Percentiles rank a stretch among this genome's conserved stretches.
phyloP scores from a whole-genome alignment of 768 basidiomycete genomes.

The Xerocomus potaroensis region DNA sequence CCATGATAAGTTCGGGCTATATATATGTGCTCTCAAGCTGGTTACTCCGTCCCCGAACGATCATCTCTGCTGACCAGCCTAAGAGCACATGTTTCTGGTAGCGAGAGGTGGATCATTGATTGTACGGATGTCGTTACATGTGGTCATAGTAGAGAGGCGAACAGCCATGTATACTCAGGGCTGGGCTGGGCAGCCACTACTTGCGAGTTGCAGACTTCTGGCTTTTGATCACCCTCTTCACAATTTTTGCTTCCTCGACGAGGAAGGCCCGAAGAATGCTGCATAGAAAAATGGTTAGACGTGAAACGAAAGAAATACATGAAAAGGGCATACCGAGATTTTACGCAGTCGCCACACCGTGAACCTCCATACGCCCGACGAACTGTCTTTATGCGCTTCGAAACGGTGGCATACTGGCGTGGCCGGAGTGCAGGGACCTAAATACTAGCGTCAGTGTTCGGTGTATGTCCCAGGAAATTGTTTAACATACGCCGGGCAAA shows the following conservation, averaged over 20 bases:
- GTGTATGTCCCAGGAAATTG: not conserved
- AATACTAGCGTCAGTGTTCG: not conserved
- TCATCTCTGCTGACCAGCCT: too few species aligned
- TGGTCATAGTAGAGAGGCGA: not conserved
- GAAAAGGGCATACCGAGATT: constrained; percentile 69
- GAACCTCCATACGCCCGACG: constrained; percentile 96
- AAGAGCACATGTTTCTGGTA: too few species aligned
- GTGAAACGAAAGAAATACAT: not conserved
- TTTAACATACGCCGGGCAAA: constrained; percentile 83
- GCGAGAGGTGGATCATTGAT: too few species aligned
- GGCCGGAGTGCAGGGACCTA: constrained; percentile 96
- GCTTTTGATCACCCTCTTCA: constrained; percentile 98
- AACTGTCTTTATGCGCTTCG: constrained; percentile 97
- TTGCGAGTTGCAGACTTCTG: constrained; percentile 37
- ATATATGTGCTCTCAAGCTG: too few species aligned
- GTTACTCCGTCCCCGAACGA: too few species aligned
- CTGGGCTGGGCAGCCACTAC: constrained; percentile 10
- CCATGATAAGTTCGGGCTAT: too few species aligned
- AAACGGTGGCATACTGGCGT: constrained; percentile 91
- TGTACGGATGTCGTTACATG: constrained; percentile 17
- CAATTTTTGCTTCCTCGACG: constrained; percentile 99
- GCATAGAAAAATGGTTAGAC: not conserved
- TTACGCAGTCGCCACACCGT: constrained; percentile 93
- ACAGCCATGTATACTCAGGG: constrained; percentile 10
- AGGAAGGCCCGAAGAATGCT: constrained; percentile 98